Evolutionary conservation across 306 rosid genomes (phyloP).

Genomic region (Lotus japonicus): DNA sequence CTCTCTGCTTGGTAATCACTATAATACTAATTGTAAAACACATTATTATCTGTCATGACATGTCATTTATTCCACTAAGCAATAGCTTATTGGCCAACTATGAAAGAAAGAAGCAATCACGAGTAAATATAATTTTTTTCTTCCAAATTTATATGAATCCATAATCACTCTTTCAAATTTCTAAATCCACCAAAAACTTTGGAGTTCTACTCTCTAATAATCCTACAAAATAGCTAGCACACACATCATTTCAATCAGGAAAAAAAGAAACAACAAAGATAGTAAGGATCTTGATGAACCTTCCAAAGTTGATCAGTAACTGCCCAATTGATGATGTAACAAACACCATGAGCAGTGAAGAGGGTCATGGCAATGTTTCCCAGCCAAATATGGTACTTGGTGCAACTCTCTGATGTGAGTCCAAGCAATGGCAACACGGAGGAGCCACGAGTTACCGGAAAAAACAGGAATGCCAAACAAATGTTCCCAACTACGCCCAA

Average conservation of each 20-base stretch:
- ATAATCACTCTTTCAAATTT: too few relatives aligned
- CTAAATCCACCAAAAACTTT: too few relatives aligned
- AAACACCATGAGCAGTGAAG: conserved; percentile 69
- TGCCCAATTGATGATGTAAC: conserved; percentile 41
- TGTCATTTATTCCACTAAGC: too few relatives aligned
- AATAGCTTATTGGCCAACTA: not conserved
- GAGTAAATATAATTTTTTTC: too few relatives aligned
- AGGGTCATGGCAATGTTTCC: conserved; percentile 54
- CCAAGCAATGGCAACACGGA: conserved; percentile 62
- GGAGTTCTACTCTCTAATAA: too few relatives aligned
- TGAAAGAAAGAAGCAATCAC: too few relatives aligned
- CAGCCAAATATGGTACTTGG: conserved; percentile 78
- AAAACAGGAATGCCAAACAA: conserved; percentile 53
- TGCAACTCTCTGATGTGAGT: conserved; percentile 60
- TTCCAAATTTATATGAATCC: too few relatives aligned
- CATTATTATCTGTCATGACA: too few relatives aligned
- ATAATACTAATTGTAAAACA: too few relatives aligned
- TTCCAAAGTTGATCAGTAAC: conserved; percentile 25
- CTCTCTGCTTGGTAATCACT: too few relatives aligned
- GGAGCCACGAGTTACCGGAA: conserved; percentile 75
- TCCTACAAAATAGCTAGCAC: not conserved
- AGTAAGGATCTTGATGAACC: conserved; percentile 24
- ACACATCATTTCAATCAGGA: not conserved
- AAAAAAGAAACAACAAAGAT: not conserved
- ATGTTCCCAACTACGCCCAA: conserved; percentile 57